Percentiles rank a stretch among this genome's conserved stretches.
Conservation (phyloP, 345 rosid genomes). For the Pelargonium nanum region DNA sequence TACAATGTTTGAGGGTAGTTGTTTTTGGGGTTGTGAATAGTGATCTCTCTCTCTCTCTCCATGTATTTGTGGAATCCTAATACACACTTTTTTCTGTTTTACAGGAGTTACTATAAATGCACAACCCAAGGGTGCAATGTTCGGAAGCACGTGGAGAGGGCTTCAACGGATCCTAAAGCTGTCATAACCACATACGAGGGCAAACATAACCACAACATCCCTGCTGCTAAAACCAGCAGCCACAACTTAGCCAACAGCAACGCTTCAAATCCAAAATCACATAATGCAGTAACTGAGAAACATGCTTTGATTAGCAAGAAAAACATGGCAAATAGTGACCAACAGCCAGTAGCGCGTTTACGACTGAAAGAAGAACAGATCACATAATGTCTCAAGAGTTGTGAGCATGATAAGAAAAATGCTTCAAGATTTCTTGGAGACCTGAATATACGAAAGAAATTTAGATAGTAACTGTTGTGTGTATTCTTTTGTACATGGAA, state of each 20-base stretch:
- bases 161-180: slow-evolving; percentile 78
- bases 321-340: slow-evolving; percentile 22
- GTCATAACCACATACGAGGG: slow-evolving; percentile 92
- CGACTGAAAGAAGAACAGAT: slow-evolving; percentile 54
- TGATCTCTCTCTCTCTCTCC: too few species aligned
- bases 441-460: slow-evolving; percentile 1
- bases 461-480: slow-evolving; percentile 8
- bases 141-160: slow-evolving; percentile 88
- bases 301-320: slow-evolving; percentile 14
- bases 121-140: slow-evolving; percentile 72
- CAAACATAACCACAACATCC: slow-evolving; percentile 78
- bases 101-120: slow-evolving; percentile 92
- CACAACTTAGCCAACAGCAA: slow-evolving; percentile 34
- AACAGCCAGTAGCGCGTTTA: slow-evolving; percentile 39
- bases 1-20: background rate
- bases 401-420: background rate
- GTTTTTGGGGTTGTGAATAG: background rate
- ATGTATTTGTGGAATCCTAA: background rate
- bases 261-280: slow-evolving; percentile 25
- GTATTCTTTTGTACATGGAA: slow-evolving; percentile 60
- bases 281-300: background rate
- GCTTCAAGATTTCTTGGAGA: slow-evolving; percentile 4
- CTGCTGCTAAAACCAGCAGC: slow-evolving; percentile 45
- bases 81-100: background rate
- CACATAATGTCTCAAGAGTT: background rate